phyloP scores from a whole-genome alignment of 768 basidiomycete genomes.

The Dacryopinax primogenitus region DNA sequence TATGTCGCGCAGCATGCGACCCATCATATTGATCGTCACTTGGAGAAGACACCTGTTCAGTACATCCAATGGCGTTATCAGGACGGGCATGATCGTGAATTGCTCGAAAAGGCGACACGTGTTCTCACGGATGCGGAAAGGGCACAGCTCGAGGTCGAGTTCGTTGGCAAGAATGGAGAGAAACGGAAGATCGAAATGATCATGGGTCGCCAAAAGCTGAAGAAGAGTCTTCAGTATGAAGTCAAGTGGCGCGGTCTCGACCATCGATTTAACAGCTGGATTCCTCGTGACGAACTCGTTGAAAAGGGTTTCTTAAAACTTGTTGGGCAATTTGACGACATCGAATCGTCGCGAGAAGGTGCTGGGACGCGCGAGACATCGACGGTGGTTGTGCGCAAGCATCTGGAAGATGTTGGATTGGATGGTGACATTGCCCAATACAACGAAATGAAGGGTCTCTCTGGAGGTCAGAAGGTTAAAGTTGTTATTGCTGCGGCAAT shows the following conservation, averaged over 20 bases:
- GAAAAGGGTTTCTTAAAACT: conserved; percentile 79
- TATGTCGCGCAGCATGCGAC: conserved; percentile 98
- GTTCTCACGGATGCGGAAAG: conserved; percentile 81
- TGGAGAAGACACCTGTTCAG: conserved; percentile 90
- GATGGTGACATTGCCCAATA: conserved; percentile 98
- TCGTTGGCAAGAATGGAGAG: conserved; percentile 82
- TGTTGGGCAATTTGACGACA: conserved; percentile 88
- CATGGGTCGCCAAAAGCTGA: conserved; percentile 93
- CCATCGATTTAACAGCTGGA: conserved; percentile 82
- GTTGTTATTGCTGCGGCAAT: conserved; percentile 86
- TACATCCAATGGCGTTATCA: conserved; percentile 99
- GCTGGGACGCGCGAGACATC: conserved; percentile 83
- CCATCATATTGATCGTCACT: conserved; percentile 87
- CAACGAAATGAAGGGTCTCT: conserved; percentile 88
- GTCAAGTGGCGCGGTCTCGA: conserved; percentile 74
- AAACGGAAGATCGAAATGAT: conserved; percentile 84
- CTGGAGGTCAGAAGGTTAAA: conserved; percentile 97
- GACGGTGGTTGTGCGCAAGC: conserved; percentile 69
- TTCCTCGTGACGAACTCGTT: conserved; percentile 75
- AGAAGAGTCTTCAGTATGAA: conserved; percentile 91
- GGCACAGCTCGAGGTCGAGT: conserved; percentile 62
- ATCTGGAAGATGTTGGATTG: conserved; percentile 87
- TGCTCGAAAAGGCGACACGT: conserved; percentile 82
- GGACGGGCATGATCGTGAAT: conserved; percentile 92
- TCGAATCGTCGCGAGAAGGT: conserved; percentile 90